Percentiles rank a stretch among this genome's conserved stretches.
Conservation (phyloP, 176 grass and related monocot species). For the Bromus sterilis region DNA sequence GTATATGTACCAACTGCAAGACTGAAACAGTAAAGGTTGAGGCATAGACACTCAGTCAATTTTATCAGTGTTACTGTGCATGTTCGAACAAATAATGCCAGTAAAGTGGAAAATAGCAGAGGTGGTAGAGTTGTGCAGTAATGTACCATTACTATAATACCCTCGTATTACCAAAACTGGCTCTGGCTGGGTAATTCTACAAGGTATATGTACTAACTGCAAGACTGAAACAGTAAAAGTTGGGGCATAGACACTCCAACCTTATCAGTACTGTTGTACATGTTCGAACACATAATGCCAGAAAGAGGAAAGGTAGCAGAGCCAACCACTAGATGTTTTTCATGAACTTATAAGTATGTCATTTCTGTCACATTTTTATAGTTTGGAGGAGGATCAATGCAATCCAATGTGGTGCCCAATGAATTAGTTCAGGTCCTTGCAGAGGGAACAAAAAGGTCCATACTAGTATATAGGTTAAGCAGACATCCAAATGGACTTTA, state of each 20-base stretch:
- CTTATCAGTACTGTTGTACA: neutral
- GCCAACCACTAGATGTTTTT: neutral
- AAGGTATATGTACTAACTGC: neutral
- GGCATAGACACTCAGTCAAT: neutral
- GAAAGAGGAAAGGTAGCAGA: neutral
- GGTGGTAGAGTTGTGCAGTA: neutral
- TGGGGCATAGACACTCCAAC: neutral
- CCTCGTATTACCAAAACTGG: slow-evolving; percentile 2
- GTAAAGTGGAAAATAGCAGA: neutral
- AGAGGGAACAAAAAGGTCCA: neutral
- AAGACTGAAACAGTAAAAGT: neutral
- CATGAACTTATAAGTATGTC: slow-evolving; percentile 5
- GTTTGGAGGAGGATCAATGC: neutral
- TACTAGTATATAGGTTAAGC: neutral
- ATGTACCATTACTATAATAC: neutral
- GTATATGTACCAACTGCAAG: neutral
- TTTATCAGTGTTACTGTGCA: neutral
- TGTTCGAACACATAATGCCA: neutral
- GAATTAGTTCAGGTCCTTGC: neutral
- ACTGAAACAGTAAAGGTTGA: neutral
- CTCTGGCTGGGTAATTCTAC: neutral
- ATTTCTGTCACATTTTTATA: neutral
- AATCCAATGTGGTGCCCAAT: slow-evolving; percentile 1
- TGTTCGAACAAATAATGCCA: neutral
- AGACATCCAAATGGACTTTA: slow-evolving; percentile 6